A percentile compares a stretch with the other conserved stretches of the same genome.
Conservation (phyloP, 2,329 filamentous ascomycete species). For the Chaetomiaceae sp. region DNA sequence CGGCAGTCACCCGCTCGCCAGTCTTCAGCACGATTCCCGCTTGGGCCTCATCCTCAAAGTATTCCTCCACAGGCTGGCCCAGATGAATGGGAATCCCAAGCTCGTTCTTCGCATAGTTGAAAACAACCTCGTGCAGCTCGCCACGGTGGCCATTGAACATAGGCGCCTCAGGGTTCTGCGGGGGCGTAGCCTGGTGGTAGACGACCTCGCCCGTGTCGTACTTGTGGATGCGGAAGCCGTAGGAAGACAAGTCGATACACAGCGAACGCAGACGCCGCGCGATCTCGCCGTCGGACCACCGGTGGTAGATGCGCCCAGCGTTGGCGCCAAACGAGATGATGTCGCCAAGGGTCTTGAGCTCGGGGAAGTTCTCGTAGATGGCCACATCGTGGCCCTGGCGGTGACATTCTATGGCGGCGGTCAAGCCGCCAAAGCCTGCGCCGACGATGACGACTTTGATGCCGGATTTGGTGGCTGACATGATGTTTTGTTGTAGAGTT, state of each 20-base stretch:
- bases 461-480: slow-evolving; percentile 35
- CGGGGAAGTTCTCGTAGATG: slow-evolving; percentile 54
- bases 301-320: slow-evolving; percentile 54
- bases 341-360: slow-evolving; percentile 55
- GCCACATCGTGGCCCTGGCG: slow-evolving; percentile 55
- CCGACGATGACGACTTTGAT: slow-evolving; percentile 50
- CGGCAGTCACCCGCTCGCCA: slow-evolving; percentile 43
- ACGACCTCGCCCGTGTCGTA: slow-evolving; percentile 56
- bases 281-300: slow-evolving; percentile 50
- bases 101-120: slow-evolving; percentile 51
- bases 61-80: slow-evolving; percentile 45
- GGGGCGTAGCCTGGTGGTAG: slow-evolving; percentile 48
- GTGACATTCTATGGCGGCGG: slow-evolving; percentile 58
- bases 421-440: slow-evolving; percentile 57
- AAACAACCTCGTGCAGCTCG: slow-evolving; percentile 55
- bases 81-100: slow-evolving; percentile 53
- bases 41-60: slow-evolving; percentile 48
- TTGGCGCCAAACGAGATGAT: slow-evolving; percentile 60
- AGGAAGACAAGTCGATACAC: slow-evolving; percentile 46
- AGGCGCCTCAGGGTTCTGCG: slow-evolving; percentile 42
- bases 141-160: slow-evolving; percentile 58
- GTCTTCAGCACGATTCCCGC: slow-evolving; percentile 48
- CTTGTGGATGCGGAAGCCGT: slow-evolving; percentile 60
- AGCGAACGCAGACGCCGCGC: slow-evolving; percentile 42
- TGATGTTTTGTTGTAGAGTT: neutral